These are phyloP conservation scores for Aspergillus coremiiformis DNA, from an alignment of 495 filamentous ascomycete genomes.

Conservation along the genomic window DNA sequence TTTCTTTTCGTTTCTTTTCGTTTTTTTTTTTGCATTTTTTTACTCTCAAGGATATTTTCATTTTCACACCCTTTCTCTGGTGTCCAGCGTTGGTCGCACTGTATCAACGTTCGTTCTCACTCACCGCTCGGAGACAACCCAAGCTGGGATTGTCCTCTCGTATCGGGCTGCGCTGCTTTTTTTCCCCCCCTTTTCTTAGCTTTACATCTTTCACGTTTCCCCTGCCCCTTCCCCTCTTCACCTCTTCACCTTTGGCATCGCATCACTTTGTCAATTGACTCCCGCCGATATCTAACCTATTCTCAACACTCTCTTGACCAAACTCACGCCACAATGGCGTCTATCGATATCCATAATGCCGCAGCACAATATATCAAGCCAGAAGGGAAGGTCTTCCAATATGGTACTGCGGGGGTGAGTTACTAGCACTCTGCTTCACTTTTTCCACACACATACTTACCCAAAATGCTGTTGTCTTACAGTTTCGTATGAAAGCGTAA, in stretches of 20 bases:
- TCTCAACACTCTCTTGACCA: conserved; percentile 6
- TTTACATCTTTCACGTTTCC: conserved; percentile 20
- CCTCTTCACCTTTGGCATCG: conserved; percentile 5
- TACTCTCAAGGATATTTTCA: background rate
- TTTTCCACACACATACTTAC: conserved; percentile 19
- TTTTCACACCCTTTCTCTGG: conserved; percentile 6
- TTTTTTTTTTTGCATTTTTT: too few species aligned
- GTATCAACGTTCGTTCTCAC: conserved; percentile 11
- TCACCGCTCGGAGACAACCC: conserved; percentile 27
- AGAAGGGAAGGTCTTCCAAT: conserved; percentile 65
- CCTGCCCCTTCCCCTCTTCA: conserved; percentile 12
- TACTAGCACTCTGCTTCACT: conserved; percentile 7
- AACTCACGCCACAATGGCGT: conserved; percentile 37
- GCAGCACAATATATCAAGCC: conserved; percentile 55
- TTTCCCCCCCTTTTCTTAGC: conserved; percentile 21
- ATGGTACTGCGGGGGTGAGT: conserved; percentile 89
- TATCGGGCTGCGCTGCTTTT: background rate
- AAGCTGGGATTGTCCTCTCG: conserved; percentile 9
- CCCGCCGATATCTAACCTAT: background rate
- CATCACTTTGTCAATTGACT: background rate
- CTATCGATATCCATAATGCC: conserved; percentile 36
- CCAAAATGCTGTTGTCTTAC: conserved; percentile 5
- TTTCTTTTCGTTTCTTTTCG: too few species aligned
- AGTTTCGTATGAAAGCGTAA: conserved; percentile 80
- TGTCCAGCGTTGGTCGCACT: background rate